phyloP scores from a whole-genome alignment of 2,329 filamentous ascomycete species.

The Epichloe aotearoae region DNA sequence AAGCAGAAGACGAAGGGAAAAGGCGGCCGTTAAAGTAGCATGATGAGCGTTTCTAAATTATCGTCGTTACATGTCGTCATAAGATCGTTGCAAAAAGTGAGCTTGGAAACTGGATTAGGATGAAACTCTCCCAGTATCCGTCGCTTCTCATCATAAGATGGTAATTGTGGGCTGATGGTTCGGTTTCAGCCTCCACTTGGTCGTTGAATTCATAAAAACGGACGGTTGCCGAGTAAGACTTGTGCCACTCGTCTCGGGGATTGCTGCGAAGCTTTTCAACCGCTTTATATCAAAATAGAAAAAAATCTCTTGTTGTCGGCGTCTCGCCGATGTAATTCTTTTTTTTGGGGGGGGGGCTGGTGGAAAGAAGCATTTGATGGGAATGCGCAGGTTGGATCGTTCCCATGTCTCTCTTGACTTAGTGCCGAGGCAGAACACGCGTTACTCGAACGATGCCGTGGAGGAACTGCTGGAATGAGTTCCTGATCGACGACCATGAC shows the following conservation, averaged over 20 bases:
- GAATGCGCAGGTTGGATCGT: background rate
- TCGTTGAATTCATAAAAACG: constrained; percentile 6
- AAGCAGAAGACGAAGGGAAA: background rate
- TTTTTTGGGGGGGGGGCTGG: background rate
- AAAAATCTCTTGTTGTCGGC: background rate
- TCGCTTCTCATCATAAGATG: background rate
- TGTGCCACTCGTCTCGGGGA: constrained; percentile 19
- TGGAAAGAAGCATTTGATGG: background rate
- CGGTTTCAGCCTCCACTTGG: constrained; percentile 1
- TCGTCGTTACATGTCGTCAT: constrained; percentile 14
- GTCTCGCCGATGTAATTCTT: background rate
- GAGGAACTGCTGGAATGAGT: constrained; percentile 51
- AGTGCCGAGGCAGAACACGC: background rate
- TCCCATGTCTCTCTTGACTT: constrained; percentile 2
- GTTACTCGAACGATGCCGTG: constrained; percentile 44
- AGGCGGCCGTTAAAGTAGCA: constrained; percentile 2
- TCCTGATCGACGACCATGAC: constrained; percentile 36
- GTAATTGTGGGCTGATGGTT: background rate
- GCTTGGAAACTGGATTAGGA: constrained; percentile 3
- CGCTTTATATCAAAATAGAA: constrained; percentile 14
- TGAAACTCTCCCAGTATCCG: background rate
- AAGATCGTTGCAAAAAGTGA: constrained; percentile 13
- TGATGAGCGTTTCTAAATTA: constrained; percentile 8
- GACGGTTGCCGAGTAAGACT: constrained; percentile 6
- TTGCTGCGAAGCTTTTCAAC: constrained; percentile 27